Conservation (phyloP, 1,139 yeast species). For the Sugiyamaella grinbergsii region DNA sequence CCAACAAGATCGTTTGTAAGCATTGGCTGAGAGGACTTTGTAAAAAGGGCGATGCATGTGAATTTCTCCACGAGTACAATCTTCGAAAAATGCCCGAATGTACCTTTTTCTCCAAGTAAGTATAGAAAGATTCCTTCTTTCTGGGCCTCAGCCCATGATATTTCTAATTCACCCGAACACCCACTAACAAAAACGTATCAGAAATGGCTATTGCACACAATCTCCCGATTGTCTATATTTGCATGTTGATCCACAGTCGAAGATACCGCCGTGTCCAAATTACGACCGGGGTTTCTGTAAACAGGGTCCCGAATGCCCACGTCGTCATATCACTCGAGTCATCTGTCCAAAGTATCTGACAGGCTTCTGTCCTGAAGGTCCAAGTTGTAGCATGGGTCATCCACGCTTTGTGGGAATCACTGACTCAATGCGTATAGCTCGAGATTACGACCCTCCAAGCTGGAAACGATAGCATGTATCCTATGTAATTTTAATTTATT, state of each 20-base stretch:
- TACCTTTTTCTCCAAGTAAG: conserved; percentile 66
- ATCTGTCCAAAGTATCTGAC: conserved; percentile 83
- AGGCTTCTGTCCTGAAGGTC: conserved; percentile 83
- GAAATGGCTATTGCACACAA: conserved; percentile 89
- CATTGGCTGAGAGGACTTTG: conserved; percentile 98
- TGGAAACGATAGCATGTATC: conserved; percentile 16
- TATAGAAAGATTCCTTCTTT: too few species aligned
- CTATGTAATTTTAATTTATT: not conserved
- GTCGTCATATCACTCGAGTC: conserved; percentile 75
- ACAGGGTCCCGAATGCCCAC: conserved; percentile 83
- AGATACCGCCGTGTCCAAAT: conserved; percentile 82
- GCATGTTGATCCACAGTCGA: conserved; percentile 87
- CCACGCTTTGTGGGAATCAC: conserved; percentile 42
- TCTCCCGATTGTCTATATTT: conserved; percentile 91
- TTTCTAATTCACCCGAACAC: not conserved
- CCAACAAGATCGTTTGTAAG: conserved; percentile 85
- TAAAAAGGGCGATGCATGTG: conserved; percentile 96
- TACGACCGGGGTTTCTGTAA: conserved; percentile 91
- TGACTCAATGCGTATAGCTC: conserved; percentile 42
- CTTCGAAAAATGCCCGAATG: conserved; percentile 97
- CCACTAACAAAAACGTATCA: conserved; percentile 11
- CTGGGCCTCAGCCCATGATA: too few species aligned
- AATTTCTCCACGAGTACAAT: conserved; percentile 92
- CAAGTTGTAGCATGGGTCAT: conserved; percentile 47
- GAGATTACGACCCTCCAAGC: conserved; percentile 34